Percentiles rank a stretch among this genome's conserved stretches.
phyloP scores from a whole-genome alignment of 2,329 filamentous ascomycete species.

The Pestalotiopsis sp. region DNA sequence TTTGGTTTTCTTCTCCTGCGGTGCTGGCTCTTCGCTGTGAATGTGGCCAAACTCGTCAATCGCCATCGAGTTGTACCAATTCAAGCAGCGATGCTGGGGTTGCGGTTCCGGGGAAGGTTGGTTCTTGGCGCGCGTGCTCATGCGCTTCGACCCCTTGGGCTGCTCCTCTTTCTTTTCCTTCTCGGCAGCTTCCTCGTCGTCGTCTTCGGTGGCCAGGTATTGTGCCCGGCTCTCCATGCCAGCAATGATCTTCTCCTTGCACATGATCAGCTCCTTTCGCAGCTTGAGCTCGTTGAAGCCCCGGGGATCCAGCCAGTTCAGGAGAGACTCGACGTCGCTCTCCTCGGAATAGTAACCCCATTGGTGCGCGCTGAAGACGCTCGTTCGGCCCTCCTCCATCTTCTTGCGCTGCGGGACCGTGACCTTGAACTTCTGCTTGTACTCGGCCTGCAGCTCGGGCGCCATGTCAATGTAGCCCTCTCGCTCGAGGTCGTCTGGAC shows the following conservation, averaged over 20 bases:
- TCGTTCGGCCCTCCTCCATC: slow-evolving; percentile 81
- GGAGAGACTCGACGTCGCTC: slow-evolving; percentile 74
- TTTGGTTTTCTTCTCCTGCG: slow-evolving; percentile 52
- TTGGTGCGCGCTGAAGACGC: slow-evolving; percentile 74
- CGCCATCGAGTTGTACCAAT: slow-evolving; percentile 60
- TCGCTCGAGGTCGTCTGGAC: slow-evolving; percentile 85
- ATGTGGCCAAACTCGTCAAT: slow-evolving; percentile 60
- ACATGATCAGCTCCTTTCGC: slow-evolving; percentile 80
- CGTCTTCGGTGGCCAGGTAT: slow-evolving; percentile 63
- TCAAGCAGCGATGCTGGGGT: slow-evolving; percentile 49
- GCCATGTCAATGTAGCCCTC: slow-evolving; percentile 83
- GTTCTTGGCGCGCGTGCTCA: slow-evolving; percentile 49
- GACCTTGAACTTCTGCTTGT: slow-evolving; percentile 76
- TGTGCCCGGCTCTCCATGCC: slow-evolving; percentile 80
- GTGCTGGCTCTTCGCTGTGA: slow-evolving; percentile 58
- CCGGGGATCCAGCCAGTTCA: slow-evolving; percentile 86
- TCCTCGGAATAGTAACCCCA: slow-evolving; percentile 93
- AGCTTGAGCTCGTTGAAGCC: slow-evolving; percentile 86
- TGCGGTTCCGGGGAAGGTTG: slow-evolving; percentile 49
- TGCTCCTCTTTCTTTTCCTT: slow-evolving; percentile 35
- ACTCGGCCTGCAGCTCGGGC: slow-evolving; percentile 72
- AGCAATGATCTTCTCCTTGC: slow-evolving; percentile 73
- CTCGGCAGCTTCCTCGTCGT: slow-evolving; percentile 40
- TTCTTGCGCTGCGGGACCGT: slow-evolving; percentile 85
- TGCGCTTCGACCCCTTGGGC: slow-evolving; percentile 39